Evolutionary conservation across 495 filamentous ascomycete species (phyloP), one percentile per base, ranked within the genome.

Genomic region (Bryoglossum gracile): DNA sequence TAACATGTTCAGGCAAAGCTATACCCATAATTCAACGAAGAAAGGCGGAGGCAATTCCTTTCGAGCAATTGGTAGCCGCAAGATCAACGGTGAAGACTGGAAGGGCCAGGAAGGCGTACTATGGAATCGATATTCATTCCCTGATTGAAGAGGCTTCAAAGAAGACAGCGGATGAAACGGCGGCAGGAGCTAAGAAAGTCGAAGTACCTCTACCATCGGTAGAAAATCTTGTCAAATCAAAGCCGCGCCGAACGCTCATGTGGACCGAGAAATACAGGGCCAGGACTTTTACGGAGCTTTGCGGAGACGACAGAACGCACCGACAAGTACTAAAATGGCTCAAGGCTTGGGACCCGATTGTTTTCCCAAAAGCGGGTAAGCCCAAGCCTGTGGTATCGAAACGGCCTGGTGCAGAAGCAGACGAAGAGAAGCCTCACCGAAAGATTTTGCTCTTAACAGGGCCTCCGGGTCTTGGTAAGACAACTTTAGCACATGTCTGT

Each of bases 251-350:
- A 54, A 73, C 72, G 1, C 60, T 78, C 46, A 73, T 87, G 63
- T 94, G 86, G 87, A 89, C 85, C 0, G 86, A 92, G 59, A 94
- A 91, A 57, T 95, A 98, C 62, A 83, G 92, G 16, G 91, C 92
- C 25, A 81, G 79, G 45, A 89, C 83, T 55, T 98, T 95, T 55
- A 90, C 87, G 42, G 92, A 97, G 52, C 72, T 98, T 0, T 82
- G 94, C 48, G 94, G 94, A 4, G 92, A 98, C 57, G 92, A 98
- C 58, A 76, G 90, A 38, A 96, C 91, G 10, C 91, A 97, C 66
- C 80, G 92, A 41, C 80, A 84, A 44, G 92, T 98, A 3, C 69
- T 98, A 30, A 82, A 84, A 44, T 98, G 92, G 92, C 68, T 98
- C 26, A 97, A 96, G 64, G 75, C 69, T 6, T 97, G 92, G 92